Evolutionary conservation across 164 flowering plant species (phyloP).

Genomic region (Santalum album): DNA sequence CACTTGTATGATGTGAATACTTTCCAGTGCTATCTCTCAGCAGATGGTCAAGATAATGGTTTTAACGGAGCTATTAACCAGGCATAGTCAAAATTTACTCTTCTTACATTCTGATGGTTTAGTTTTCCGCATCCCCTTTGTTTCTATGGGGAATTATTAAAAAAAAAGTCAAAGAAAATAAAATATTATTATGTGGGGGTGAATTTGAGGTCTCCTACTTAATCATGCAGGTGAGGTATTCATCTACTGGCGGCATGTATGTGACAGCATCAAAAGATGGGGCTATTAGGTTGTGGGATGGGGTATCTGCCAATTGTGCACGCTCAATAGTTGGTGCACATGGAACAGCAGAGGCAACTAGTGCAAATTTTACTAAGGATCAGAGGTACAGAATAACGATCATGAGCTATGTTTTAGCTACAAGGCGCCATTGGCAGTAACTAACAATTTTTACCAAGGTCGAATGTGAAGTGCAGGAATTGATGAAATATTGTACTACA

Average conservation of each 20-base stretch:
- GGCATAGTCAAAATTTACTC: slow-evolving; percentile 21
- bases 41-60: slow-evolving; percentile 51
- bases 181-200: no score
- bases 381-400: slow-evolving; percentile 38
- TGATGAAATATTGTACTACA: no score
- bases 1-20: slow-evolving; percentile 87
- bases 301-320: slow-evolving; percentile 62
- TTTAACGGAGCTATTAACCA: slow-evolving; percentile 70
- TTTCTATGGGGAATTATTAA: no score
- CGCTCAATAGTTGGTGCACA: slow-evolving; percentile 72
- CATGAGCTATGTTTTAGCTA: no score
- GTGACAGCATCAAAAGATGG: slow-evolving; percentile 93
- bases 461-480: no score
- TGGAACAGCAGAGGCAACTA: slow-evolving; percentile 67
- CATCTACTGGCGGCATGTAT: slow-evolving; percentile 75
- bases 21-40: slow-evolving; percentile 71
- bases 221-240: slow-evolving; percentile 60
- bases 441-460: no score
- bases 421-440: no score
- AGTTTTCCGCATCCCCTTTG: neutral
- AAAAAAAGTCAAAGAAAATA: no score
- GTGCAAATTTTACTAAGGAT: slow-evolving; percentile 76
- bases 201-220: slow-evolving; percentile 4
- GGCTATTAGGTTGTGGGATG: slow-evolving; percentile 76
- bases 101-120: neutral